Conservation (phyloP, 495 filamentous ascomycete genomes). For the Lophiotrema nucula region DNA sequence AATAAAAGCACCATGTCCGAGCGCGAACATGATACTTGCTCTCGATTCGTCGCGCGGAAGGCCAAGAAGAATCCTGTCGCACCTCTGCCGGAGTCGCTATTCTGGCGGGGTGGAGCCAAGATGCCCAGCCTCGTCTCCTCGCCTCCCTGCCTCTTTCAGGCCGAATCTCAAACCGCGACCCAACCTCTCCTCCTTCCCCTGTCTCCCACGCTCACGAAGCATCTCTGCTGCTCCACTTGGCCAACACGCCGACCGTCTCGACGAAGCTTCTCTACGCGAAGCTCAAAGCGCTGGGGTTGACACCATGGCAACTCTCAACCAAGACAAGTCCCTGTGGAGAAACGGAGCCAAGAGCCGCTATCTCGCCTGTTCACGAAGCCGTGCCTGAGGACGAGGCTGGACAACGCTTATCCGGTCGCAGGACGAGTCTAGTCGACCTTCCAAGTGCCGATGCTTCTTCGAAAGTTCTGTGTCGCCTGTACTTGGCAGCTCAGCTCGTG, state of each 20-base stretch:
- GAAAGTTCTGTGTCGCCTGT: not conserved
- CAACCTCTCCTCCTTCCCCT: not conserved
- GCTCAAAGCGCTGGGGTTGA: slow-evolving; percentile 19
- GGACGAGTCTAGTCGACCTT: slow-evolving; percentile 4
- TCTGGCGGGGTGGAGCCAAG: slow-evolving; percentile 13
- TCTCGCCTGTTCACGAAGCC: slow-evolving; percentile 7
- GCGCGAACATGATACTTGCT: slow-evolving; percentile 7
- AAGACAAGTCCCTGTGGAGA: not conserved
- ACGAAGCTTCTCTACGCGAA: slow-evolving; percentile 20
- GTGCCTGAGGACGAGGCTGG: slow-evolving; percentile 9
- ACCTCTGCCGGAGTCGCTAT: slow-evolving; percentile 14
- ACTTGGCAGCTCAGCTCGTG: slow-evolving; percentile 6
- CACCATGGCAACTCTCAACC: not conserved
- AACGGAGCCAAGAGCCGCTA: slow-evolving; percentile 1
- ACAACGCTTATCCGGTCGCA: slow-evolving; percentile 8
- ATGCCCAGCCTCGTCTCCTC: not conserved
- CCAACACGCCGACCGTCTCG: slow-evolving; percentile 24
- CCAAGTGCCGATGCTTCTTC: not conserved
- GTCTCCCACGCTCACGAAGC: slow-evolving; percentile 11
- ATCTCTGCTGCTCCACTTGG: slow-evolving; percentile 11
- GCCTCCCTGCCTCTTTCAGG: slow-evolving; percentile 8
- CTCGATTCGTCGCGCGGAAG: not conserved
- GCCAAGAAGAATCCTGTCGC: slow-evolving; percentile 26
- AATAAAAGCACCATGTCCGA: not conserved
- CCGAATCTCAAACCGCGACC: slow-evolving; percentile 1